Evolutionary conservation across 2,329 filamentous ascomycete genomes (phyloP), one percentile per base, ranked within the genome.

Genomic region (Taxawa tesnikishii): DNA sequence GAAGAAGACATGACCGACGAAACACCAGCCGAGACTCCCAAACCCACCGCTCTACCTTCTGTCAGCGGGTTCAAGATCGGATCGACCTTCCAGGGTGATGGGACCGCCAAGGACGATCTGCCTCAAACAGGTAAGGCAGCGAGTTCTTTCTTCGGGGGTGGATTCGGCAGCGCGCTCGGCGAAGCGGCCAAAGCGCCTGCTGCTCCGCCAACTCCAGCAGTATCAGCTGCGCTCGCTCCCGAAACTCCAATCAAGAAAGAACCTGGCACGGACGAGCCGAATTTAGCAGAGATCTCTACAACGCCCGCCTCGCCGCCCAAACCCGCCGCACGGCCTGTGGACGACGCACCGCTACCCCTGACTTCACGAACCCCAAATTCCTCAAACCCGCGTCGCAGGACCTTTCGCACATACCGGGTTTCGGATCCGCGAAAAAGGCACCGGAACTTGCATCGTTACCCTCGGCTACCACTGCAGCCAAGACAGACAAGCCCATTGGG

Each of bases 1-100:
- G 47, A 53, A 28, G 46, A 46, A 14, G 43, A 42, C 4, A 48
- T 44, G 43, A 38, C 33, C 4, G 24, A 38, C 15, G 19, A 35
- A 17, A 28, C 33, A 15, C 13, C 28, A 11, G 8, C 19, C 8
- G 19, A 8, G 8, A 23, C 19, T 5, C 13, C 23, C 7, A 45
- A 44, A 7, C 36, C 44, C 8, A 41, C 43, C 15, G 49, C 50
- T 18, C 37, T 58, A 5, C 56, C 53, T 21, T 51, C 51, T 16
- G 35, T 41, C 25, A 26, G 44, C n/a, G 67, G 70, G 1, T 83
- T 83, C 56, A 78, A 79, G 43, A 60, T 83, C 11, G 68, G 69
- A 24, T 76, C 73, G 17, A 75, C 71, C 2, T 84, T 83, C 57
- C 73, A 75, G 45, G 64, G 67, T 6, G 77, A 82, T 41, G 66